Evolutionary conservation across 768 basidiomycete genomes (phyloP), one percentile per base, ranked within the genome.

Genomic region (Multifurca ochricompacta): DNA sequence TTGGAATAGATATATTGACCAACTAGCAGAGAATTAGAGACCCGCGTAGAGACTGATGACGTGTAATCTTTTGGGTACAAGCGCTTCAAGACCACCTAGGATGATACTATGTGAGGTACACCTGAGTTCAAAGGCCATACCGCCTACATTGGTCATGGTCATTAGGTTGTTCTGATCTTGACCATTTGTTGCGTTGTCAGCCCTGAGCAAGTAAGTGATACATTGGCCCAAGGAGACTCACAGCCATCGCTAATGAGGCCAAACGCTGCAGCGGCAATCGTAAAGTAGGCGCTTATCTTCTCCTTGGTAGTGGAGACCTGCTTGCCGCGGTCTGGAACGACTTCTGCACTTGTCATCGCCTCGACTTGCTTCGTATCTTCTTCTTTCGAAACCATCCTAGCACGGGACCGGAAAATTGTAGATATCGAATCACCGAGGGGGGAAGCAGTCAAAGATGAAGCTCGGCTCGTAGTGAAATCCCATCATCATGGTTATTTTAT

Each of bases 131-230:
- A n/a, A 41, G 14, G 4, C 28, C n/a, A 19, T 2, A 48, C 32
- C 21, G 51, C 70, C 45, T 59, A 80, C 82, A 55, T 85, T 85
- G 41, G 76, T 65, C 80, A 84, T 79, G 0, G 82, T 82, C 82
- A 84, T 82, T 25, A 84, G 67, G 60, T 80, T 83, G 65, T 85
- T 85, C 64, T 85, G 81, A 64, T 84, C 81, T 83, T 27, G 32
- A 27, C 23, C 46, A 16, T 34, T 34, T 42, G 48, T 50, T 32
- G 25, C 18, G 40, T 44, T 39, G 34, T 39, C 25, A 42, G 49
- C 21, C 43, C 59, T 43, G 16, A 25, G n/a, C 16, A 36, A 52
- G 53, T 39, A n/a, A 58, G 9, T 32, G 19, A 36, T 32, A 49
- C 13, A 36, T 18, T 8, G 14, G 9, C 11, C 49, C 18, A 25